phyloP scores from a whole-genome alignment of 495 filamentous ascomycete genomes.

The Neurospora africana region DNA sequence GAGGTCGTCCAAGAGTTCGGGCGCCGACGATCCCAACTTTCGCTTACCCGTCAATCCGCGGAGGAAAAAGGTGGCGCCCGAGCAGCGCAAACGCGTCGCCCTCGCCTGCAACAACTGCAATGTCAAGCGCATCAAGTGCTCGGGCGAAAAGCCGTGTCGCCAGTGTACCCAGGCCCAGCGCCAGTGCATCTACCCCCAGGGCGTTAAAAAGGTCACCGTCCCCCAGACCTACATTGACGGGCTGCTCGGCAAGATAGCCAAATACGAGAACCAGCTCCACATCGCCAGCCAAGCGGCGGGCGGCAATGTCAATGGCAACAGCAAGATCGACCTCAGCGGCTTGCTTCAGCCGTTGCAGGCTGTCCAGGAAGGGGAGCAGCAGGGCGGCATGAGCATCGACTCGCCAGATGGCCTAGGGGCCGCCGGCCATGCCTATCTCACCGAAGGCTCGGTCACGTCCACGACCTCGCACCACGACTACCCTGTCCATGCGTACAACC shows the following conservation, averaged over 20 bases:
- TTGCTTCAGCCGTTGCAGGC: neutral
- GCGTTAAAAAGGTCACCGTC: conserved; percentile 20
- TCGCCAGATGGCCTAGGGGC: neutral
- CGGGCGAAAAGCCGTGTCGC: conserved; percentile 26
- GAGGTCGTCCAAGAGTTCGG: conserved; percentile 7
- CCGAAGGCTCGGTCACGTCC: conserved; percentile 1
- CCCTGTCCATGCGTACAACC: neutral
- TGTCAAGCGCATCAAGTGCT: conserved; percentile 34
- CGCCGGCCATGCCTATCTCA: neutral
- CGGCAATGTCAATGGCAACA: conserved; percentile 7
- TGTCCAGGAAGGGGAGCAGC: neutral
- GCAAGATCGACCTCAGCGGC: conserved; percentile 2
- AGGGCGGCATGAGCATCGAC: neutral
- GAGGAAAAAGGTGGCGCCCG: conserved; percentile 23
- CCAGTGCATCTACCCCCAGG: conserved; percentile 25
- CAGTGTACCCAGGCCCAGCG: conserved; percentile 21
- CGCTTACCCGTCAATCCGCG: conserved; percentile 31
- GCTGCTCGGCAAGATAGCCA: conserved; percentile 14
- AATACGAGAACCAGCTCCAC: conserved; percentile 11
- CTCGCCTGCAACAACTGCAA: conserved; percentile 36
- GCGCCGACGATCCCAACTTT: neutral
- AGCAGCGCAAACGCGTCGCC: conserved; percentile 26
- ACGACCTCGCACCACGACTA: conserved; percentile 1
- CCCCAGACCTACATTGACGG: conserved; percentile 17
- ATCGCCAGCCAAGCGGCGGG: conserved; percentile 5